phyloP scores from a whole-genome alignment of 2,329 filamentous ascomycete genomes.

The Teratosphaeria zuluensis region DNA sequence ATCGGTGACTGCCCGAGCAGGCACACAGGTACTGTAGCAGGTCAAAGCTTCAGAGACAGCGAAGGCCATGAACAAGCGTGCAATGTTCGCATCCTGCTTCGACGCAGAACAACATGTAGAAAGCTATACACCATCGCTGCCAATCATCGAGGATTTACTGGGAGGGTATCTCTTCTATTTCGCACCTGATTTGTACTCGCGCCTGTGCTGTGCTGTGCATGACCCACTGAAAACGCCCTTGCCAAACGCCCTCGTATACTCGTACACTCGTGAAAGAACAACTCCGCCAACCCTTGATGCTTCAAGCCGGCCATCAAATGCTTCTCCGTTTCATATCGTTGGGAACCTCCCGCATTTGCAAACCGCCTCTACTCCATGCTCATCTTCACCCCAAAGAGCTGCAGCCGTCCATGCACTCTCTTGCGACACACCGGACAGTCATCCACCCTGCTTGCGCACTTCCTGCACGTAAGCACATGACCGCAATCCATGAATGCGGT shows the following conservation, averaged over 20 bases:
- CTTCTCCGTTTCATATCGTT: neutral
- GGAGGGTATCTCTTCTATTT: neutral
- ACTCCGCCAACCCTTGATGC: neutral
- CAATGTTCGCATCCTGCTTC: neutral
- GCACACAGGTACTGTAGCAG: neutral
- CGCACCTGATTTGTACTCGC: neutral
- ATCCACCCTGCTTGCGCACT: conserved; percentile 50
- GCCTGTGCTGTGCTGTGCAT: neutral
- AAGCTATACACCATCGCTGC: neutral
- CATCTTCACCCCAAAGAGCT: conserved; percentile 37
- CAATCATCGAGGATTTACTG: neutral
- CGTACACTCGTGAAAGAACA: neutral
- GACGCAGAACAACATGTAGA: neutral
- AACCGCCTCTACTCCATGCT: conserved; percentile 3
- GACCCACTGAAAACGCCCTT: neutral
- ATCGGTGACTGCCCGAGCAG: neutral
- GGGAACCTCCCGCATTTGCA: neutral
- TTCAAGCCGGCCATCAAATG: neutral
- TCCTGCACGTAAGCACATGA: conserved; percentile 51
- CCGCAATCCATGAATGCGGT: conserved; percentile 55
- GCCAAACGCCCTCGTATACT: neutral
- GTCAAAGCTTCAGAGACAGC: neutral
- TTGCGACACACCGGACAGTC: conserved; percentile 53
- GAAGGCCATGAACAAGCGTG: neutral
- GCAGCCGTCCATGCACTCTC: conserved; percentile 47